Conservation (phyloP, 139 green algal genomes). For the Yamagishiella unicocca region DNA sequence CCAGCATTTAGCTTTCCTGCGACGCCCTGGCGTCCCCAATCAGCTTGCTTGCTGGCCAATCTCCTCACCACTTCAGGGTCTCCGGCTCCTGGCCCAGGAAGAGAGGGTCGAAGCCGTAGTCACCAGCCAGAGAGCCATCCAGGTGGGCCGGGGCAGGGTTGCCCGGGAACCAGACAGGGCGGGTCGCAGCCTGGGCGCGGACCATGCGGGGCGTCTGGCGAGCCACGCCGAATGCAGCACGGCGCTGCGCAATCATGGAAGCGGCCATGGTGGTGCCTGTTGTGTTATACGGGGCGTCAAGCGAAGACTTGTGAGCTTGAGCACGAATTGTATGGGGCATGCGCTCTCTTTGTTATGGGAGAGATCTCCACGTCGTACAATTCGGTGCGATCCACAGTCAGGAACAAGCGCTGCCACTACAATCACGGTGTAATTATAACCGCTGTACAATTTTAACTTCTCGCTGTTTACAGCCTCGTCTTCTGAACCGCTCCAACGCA, state of each 20-base stretch:
- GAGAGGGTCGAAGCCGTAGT: conserved; percentile 89
- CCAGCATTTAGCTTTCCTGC: too few species aligned
- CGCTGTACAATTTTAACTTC: background rate
- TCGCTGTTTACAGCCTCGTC: background rate
- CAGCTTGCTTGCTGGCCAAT: background rate
- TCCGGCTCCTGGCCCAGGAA: conserved; percentile 76
- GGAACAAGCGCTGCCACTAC: too few species aligned
- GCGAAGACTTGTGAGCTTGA: conserved; percentile 18
- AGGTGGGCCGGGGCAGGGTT: conserved; percentile 64
- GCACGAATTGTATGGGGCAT: background rate
- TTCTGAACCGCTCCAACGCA: too few species aligned
- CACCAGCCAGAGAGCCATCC: conserved; percentile 69
- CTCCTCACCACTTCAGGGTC: conserved; percentile 51
- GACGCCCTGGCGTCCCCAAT: too few species aligned
- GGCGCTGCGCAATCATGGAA: conserved; percentile 25
- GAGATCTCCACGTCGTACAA: conserved; percentile 16
- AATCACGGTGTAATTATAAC: background rate
- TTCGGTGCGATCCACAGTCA: background rate
- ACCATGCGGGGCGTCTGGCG: conserved; percentile 26
- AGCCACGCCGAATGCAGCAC: conserved; percentile 8
- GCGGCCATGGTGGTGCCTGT: conserved; percentile 26
- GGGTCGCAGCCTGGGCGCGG: conserved; percentile 38
- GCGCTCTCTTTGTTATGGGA: conserved; percentile 7
- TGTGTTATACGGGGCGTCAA: conserved; percentile 26
- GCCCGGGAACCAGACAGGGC: conserved; percentile 70